Base-by-base conservation (phyloP, 75 land plant species). In the Larix kaempferi region DNA sequence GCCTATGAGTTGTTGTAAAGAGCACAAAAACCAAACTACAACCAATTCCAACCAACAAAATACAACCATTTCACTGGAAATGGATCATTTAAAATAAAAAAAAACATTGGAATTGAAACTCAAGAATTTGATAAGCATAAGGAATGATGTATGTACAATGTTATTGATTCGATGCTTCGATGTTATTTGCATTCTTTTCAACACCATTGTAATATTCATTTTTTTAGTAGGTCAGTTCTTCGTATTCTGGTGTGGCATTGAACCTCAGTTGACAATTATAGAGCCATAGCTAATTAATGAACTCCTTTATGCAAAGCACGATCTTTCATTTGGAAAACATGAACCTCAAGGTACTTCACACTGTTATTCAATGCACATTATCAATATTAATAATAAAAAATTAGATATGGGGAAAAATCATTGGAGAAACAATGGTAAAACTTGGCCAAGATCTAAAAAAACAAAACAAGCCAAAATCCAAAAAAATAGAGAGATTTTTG, bases 201-300 rank as follows among this genome's bases (percentile, higher is more conserved):
- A 4, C 27, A 12, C 33, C 13, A 23, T 62, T 33, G 37, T 33
- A 3, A 33, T 23, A 8, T 4, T 29, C 33, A 1, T 5, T 21
- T 29, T 41, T 39, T 41, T 41, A 15, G 22, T 61, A 83, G 84
- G 84, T 11, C 65, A 19, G 16, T 29, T 62, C 59, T 79, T 79
- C 25, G 10, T 83, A 4, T 83, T 78, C 74, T 83, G 67, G 59
- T 73, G 76, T 56, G 78, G 73, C 7, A 56, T 54, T 3, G 74
- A 76, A 41, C 66, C 82, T 2, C 54, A 66, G 15, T 15, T 78
- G 35, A 73, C 71, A 2, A 78, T 83, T 37, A 63, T 78, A 22
- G 79, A 83, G 33, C 79, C 85, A 59, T 76, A 86, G 33, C 59
- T 81, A 13, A 85, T 81, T 49, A 86, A 80, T 29, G 87, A 86